A percentile compares a stretch with the other conserved stretches of the same genome.
These are phyloP conservation scores for Buddleja alternifolia DNA, from an alignment of 257 asterid species.

Conservation along the genomic window DNA sequence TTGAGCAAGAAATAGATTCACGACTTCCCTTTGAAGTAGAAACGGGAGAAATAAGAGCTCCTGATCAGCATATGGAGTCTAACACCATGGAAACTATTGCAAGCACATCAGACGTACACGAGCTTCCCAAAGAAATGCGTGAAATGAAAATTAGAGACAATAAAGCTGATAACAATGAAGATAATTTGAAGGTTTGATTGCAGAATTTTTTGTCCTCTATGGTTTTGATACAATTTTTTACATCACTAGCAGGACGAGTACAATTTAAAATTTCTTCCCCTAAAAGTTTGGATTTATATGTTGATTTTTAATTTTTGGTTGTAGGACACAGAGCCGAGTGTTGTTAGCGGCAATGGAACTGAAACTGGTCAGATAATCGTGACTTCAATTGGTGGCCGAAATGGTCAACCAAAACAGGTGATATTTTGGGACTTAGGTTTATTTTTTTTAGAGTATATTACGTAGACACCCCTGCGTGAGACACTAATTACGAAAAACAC, in stretches of 20 bases:
- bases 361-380: conserved; percentile 92
- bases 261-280: not conserved
- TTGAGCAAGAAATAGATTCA: conserved; percentile 56
- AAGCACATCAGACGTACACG: conserved; percentile 45
- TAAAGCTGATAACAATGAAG: conserved; percentile 47
- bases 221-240: not conserved
- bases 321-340: conserved; percentile 79
- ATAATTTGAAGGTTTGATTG: conserved; percentile 52
- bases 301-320: not conserved
- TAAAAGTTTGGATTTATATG: conserved; percentile 1
- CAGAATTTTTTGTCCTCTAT: not conserved
- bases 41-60: conserved; percentile 38
- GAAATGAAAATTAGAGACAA: conserved; percentile 65
- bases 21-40: conserved; percentile 42
- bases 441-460: not conserved
- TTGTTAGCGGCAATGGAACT: conserved; percentile 79
- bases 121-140: conserved; percentile 63
- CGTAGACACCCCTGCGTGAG: too few relatives aligned
- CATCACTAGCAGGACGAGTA: not conserved
- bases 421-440: not conserved
- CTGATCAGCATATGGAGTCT: conserved; percentile 40
- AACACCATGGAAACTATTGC: conserved; percentile 44
- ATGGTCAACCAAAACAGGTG: conserved; percentile 90
- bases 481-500: too few relatives aligned
- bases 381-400: conserved; percentile 68